phyloP scores from a whole-genome alignment of 148 eudicot species.

The Polygonum aviculare region DNA sequence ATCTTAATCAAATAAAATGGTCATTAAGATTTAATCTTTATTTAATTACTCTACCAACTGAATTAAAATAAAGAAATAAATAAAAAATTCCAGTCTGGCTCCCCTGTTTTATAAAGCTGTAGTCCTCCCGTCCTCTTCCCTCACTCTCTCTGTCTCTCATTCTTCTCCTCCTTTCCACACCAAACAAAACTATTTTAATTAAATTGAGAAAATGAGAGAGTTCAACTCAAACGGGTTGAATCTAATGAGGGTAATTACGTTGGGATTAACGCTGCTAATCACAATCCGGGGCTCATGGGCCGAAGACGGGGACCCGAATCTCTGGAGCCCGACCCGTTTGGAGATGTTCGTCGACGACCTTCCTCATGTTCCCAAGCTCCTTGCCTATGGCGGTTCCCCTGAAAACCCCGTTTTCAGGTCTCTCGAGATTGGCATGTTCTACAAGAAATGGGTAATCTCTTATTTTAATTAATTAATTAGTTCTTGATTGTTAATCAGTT shows the following conservation, averaged over 20 bases:
- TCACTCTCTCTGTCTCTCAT: not conserved
- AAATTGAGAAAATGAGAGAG: not conserved
- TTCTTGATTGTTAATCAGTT: not conserved
- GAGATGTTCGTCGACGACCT: conserved; percentile 67
- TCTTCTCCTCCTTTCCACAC: not conserved
- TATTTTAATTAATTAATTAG: not conserved
- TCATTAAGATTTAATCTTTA: no score
- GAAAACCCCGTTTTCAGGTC: conserved; percentile 25
- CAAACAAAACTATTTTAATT: not conserved
- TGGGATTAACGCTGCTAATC: not conserved
- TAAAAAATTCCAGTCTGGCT: not conserved
- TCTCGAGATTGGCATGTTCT: conserved; percentile 59
- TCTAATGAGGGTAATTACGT: not conserved
- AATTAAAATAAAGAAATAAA: no score
- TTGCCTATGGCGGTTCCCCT: conserved; percentile 31
- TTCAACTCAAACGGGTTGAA: not conserved
- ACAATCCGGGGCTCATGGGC: not conserved
- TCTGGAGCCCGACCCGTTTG: conserved; percentile 23
- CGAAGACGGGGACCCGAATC: not conserved
- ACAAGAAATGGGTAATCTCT: conserved; percentile 49
- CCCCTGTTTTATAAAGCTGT: not conserved
- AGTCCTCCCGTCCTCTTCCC: not conserved
- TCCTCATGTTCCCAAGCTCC: conserved; percentile 50
- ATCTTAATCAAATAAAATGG: no score
- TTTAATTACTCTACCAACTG: no score